Conservation (phyloP, 164 flowering plant species). For the Houttuynia cordata region DNA sequence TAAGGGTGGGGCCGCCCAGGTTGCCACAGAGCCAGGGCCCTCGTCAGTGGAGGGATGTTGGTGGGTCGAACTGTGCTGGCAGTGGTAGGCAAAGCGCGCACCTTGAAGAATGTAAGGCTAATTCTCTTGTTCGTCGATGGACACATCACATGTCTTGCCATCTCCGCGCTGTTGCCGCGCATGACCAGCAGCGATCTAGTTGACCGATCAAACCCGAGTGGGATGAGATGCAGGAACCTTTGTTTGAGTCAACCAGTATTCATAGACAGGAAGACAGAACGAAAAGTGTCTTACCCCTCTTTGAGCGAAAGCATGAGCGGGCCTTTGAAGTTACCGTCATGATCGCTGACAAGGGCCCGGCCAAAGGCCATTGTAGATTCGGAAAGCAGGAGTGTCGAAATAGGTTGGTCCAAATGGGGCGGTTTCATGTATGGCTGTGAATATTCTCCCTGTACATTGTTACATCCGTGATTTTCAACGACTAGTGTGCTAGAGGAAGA, state of each 20-base stretch:
- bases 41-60: slow-evolving; percentile 24
- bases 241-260: not conserved
- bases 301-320: slow-evolving; percentile 63
- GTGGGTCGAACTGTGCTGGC: slow-evolving; percentile 18
- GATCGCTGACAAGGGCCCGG: slow-evolving; percentile 52
- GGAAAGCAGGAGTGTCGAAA: slow-evolving; percentile 67
- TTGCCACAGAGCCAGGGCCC: slow-evolving; percentile 60
- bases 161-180: slow-evolving; percentile 85
- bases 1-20: slow-evolving; percentile 30
- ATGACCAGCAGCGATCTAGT: slow-evolving; percentile 81
- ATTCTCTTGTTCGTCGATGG: slow-evolving; percentile 58
- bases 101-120: slow-evolving; percentile 71
- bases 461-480: not conserved
- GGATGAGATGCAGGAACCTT: not conserved
- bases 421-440: slow-evolving; percentile 92
- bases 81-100: slow-evolving; percentile 27
- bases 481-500: not conserved
- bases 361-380: slow-evolving; percentile 89
- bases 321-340: slow-evolving; percentile 74
- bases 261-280: not conserved
- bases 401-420: slow-evolving; percentile 89
- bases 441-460: slow-evolving; percentile 56
- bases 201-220: not conserved
- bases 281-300: slow-evolving; percentile 53
- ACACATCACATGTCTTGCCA: slow-evolving; percentile 80